Conservation (phyloP, 352 stramenopile genomes). For the Blastocystis sp. region DNA sequence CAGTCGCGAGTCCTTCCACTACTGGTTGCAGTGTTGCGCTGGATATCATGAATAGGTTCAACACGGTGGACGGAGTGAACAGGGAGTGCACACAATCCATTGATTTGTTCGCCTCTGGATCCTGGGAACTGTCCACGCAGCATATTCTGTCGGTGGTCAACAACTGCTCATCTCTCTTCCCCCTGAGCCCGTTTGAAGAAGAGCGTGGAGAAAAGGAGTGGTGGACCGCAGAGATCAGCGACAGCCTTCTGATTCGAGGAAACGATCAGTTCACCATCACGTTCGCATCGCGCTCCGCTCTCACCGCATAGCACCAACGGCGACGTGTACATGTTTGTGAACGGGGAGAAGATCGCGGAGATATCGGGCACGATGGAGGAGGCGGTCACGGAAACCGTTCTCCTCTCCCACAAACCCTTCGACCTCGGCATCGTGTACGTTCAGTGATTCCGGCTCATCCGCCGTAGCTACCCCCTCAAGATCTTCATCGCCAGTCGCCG, state of each 20-base stretch:
- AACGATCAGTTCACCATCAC: slow-evolving; percentile 12
- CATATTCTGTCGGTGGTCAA: background rate
- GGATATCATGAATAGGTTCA: slow-evolving; percentile 20
- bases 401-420: background rate
- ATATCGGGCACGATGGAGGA: background rate
- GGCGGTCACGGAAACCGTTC: background rate
- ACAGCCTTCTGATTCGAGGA: background rate
- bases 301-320: background rate
- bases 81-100: background rate
- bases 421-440: background rate
- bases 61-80: slow-evolving; percentile 30
- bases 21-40: slow-evolving; percentile 1
- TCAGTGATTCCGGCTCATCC: background rate
- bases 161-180: background rate
- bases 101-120: background rate
- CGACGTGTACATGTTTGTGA: slow-evolving; percentile 35
- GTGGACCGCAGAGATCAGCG: slow-evolving; percentile 42
- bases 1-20: slow-evolving; percentile 23
- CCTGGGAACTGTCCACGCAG: background rate
- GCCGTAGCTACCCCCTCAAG: slow-evolving; percentile 17
- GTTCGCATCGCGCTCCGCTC: background rate
- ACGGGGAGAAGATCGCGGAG: slow-evolving; percentile 13
- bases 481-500: slow-evolving; percentile 51
- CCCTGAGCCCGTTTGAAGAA: background rate
- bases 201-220: slow-evolving; percentile 9